Base-by-base conservation (phyloP, 345 rosid species). In the Theobroma cacao region DNA sequence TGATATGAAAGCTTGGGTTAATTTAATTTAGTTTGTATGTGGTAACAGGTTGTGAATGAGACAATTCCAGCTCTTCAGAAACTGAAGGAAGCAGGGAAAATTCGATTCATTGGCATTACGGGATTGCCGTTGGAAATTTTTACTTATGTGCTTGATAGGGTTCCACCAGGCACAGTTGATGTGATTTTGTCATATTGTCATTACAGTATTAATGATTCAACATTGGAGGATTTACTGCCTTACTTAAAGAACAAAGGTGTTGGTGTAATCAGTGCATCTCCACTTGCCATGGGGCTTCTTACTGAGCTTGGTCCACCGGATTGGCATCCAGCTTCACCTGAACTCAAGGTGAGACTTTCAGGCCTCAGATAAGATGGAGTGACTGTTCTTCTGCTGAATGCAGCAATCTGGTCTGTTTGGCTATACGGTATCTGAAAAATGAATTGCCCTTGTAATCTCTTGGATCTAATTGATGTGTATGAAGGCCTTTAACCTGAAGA, bases 311-410 rank as follows among this genome's bases (percentile, higher is more conserved):
- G 99, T 68, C 94, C 95, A 31, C 99, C 99, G 20, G 97, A 91
- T 69, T 94, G 99, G 97, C 99, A 96, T 80, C 99, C 99, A 20
- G 98, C 98, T 72, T 84, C 97, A 14, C 82, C 88, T 38, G 97
- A 96, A 75, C 85, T 96, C 70, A 94, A 92, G 93, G 98, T 91
- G 38, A 63, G 82, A 30, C 22, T 76, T 58, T 62, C 78, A 50
- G 43, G 47, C 78, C 47, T 47, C 64, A 0, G 15, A 50, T 75
- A 10, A 73, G 75, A 30, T 30, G 7, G 20, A 1, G 13, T 17
- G 7, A 11, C 5, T 48, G 14, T n/a, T 6, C 45, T 41, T 41
- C 55, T 63, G 26, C 15, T 7, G 10, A 36, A 20, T 36, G 50
- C 52, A 22, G 82, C 26, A 20, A 22, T 67, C 61, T 18, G 17